Conservation (phyloP, 257 asterid genomes). For the Solanum raphanifolium region DNA sequence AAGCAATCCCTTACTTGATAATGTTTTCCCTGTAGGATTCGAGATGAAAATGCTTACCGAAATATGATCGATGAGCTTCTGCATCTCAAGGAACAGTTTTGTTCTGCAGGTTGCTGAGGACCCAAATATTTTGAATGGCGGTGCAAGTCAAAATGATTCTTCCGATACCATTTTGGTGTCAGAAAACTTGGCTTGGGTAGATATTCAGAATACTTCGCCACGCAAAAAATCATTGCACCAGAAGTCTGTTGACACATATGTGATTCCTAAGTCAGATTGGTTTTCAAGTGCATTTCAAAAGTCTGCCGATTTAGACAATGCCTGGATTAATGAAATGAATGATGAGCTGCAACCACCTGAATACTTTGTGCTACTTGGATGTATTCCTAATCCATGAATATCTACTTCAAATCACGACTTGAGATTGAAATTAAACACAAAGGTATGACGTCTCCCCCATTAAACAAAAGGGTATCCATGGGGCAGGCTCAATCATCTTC, state of each 20-base stretch:
- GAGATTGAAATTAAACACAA: too few species aligned
- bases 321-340: constrained; percentile 14
- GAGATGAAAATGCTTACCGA: not conserved
- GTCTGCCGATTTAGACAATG: constrained; percentile 32
- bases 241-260: constrained; percentile 6
- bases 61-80: not conserved
- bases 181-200: constrained; percentile 15
- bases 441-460: too few species aligned
- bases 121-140: constrained; percentile 12
- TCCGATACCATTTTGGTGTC: constrained; percentile 14
- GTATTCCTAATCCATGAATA: too few species aligned
- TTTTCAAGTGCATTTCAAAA: constrained; percentile 6
- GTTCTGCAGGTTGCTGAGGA: constrained; percentile 31
- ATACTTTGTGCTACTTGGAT: too few species aligned
- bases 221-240: constrained; percentile 9
- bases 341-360: constrained; percentile 31
- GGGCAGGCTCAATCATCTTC: too few species aligned
- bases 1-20: not conserved
- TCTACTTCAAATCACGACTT: too few species aligned
- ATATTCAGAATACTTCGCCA: constrained; percentile 8
- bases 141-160: constrained; percentile 22
- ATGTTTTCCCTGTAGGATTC: not conserved
- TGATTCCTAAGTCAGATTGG: constrained; percentile 16
- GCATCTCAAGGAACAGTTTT: not conserved
- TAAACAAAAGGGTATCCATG: too few species aligned